Evolutionary conservation across 139 green algal species (phyloP).

Genomic region (Chlamydomonas incerta): DNA sequence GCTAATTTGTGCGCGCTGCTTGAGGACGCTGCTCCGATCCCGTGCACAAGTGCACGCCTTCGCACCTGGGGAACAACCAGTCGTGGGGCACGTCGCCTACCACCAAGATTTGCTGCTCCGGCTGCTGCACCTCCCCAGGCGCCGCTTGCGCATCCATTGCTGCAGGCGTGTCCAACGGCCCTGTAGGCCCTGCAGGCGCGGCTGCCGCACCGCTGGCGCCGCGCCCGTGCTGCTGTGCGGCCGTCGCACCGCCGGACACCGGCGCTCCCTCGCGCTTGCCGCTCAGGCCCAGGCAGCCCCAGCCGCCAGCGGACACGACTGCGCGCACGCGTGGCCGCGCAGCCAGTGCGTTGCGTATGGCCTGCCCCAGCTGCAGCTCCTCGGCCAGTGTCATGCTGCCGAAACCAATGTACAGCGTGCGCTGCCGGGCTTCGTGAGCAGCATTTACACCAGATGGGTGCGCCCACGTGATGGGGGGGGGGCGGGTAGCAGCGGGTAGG

Average conservation of each 20-base stretch:
- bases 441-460: no score
- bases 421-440: conserved; percentile 31
- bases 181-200: no score
- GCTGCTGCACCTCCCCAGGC: no score
- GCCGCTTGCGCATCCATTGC: no score
- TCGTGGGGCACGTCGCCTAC: conserved; percentile 64
- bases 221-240: no score
- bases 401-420: conserved; percentile 36
- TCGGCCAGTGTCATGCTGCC: conserved; percentile 62
- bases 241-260: no score
- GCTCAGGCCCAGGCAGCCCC: conserved; percentile 20
- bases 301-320: conserved; percentile 45
- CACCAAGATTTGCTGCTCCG: conserved; percentile 31
- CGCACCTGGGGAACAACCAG: conserved; percentile 71
- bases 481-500: neutral
- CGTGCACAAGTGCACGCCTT: neutral
- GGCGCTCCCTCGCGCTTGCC: no score
- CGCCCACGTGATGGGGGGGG: neutral
- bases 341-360: conserved; percentile 46
- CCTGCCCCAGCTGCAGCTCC: conserved; percentile 39
- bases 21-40: no score
- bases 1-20: no score
- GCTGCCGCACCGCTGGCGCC: no score
- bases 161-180: no score
- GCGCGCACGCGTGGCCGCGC: conserved; percentile 19